phyloP scores from a whole-genome alignment of 2,329 filamentous ascomycete genomes.

The Chrysoporthe deuterocubensis region DNA sequence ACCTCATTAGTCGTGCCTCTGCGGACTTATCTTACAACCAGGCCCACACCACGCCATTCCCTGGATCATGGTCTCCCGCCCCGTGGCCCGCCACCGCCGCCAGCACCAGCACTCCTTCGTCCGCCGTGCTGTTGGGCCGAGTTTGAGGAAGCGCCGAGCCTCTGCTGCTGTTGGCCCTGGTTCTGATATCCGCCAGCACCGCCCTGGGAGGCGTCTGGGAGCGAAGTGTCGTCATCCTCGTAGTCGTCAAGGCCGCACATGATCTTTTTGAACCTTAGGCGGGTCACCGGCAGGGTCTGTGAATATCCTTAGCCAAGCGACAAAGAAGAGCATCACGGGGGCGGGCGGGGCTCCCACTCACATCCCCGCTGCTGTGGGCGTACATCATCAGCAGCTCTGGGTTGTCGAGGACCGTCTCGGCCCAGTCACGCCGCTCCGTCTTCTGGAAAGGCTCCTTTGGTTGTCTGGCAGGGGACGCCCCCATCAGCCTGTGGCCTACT shows the following conservation, averaged over 20 bases:
- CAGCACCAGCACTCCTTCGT: not conserved
- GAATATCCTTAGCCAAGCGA: not conserved
- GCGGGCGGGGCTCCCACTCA: conserved; percentile 41
- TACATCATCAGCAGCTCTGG: conserved; percentile 65
- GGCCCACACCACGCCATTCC: not conserved
- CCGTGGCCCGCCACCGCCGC: not conserved
- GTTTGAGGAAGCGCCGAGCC: not conserved
- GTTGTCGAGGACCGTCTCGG: conserved; percentile 57
- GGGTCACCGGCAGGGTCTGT: conserved; percentile 60
- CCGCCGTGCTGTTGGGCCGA: not conserved
- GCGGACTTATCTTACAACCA: not conserved
- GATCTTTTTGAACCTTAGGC: conserved; percentile 59
- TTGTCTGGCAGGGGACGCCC: conserved; percentile 5
- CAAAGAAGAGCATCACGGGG: not conserved
- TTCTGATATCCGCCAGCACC: conserved; percentile 22
- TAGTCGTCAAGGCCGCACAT: conserved; percentile 55
- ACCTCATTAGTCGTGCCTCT: not conserved
- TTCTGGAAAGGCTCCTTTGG: conserved; percentile 46
- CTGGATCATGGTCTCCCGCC: not conserved
- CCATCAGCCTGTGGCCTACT: conserved; percentile 22
- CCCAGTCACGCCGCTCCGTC: conserved; percentile 51
- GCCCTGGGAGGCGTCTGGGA: conserved; percentile 10
- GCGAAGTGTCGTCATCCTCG: conserved; percentile 24
- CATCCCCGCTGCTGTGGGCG: conserved; percentile 57
- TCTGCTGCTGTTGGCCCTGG: conserved; percentile 22